Percentiles rank a stretch among this genome's conserved stretches.
These are phyloP conservation scores for Entophlyctis luteolus DNA, from an alignment of 192 early-diverging fungal species.

Conservation along the genomic window DNA sequence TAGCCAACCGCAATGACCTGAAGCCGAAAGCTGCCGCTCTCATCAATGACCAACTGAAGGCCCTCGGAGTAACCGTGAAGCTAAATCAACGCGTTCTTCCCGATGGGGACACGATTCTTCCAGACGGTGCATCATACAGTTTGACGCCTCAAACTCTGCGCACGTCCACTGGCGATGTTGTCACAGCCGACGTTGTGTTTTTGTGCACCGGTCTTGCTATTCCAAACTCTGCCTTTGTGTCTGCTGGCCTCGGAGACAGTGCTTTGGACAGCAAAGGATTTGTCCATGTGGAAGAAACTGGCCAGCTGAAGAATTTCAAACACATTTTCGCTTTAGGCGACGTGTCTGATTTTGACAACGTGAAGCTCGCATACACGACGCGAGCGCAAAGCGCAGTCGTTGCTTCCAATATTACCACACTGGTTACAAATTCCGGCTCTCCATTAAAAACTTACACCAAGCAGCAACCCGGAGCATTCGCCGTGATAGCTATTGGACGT, in stretches of 20 bases:
- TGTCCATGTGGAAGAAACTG: slow-evolving; percentile 63
- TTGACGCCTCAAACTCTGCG: slow-evolving; percentile 29
- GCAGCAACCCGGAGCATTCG: not conserved
- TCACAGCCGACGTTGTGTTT: slow-evolving; percentile 62
- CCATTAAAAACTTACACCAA: slow-evolving; percentile 17
- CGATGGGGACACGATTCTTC: slow-evolving; percentile 27
- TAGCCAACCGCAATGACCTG: slow-evolving; percentile 19
- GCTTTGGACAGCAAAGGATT: slow-evolving; percentile 54
- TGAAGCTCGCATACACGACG: slow-evolving; percentile 33
- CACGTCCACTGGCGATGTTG: slow-evolving; percentile 38
- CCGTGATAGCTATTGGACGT: slow-evolving; percentile 24
- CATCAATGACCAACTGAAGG: slow-evolving; percentile 7
- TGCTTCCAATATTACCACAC: slow-evolving; percentile 26
- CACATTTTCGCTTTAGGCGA: slow-evolving; percentile 77
- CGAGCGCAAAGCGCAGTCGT: slow-evolving; percentile 16
- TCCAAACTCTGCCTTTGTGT: slow-evolving; percentile 63
- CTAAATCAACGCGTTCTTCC: slow-evolving; percentile 46
- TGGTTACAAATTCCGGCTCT: slow-evolving; percentile 8
- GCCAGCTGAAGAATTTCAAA: slow-evolving; percentile 62
- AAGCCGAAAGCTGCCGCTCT: not conserved
- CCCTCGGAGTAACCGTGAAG: slow-evolving; percentile 47
- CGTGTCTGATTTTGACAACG: slow-evolving; percentile 47
- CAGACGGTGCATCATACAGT: slow-evolving; percentile 13
- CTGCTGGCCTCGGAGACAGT: slow-evolving; percentile 46
- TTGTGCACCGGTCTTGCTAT: slow-evolving; percentile 68